Conservation (phyloP, 2,329 filamentous ascomycete genomes). For the Diaporthe caulivora region DNA sequence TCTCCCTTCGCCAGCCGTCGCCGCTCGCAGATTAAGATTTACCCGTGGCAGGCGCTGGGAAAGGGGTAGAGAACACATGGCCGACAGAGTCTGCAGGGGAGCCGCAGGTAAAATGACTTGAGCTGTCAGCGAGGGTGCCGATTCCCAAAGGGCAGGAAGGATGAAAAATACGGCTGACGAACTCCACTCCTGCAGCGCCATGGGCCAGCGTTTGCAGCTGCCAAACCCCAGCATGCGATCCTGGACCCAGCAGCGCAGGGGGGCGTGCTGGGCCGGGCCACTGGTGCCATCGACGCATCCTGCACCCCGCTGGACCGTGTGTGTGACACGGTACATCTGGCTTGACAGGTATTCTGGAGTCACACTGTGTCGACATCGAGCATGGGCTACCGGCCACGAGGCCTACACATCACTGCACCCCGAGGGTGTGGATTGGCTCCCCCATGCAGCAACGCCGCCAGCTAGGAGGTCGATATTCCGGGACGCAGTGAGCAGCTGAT, state of each 20-base stretch:
- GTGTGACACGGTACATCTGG: slow-evolving; percentile 8
- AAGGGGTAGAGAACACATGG: slow-evolving; percentile 29
- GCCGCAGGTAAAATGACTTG: slow-evolving; percentile 31
- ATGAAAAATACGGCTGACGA: slow-evolving; percentile 30
- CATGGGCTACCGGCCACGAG: slow-evolving; percentile 23
- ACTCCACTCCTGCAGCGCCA: slow-evolving; percentile 22
- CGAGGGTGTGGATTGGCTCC: slow-evolving; percentile 28
- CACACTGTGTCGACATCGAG: slow-evolving; percentile 25
- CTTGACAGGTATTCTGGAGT: neutral
- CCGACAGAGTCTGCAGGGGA: slow-evolving; percentile 24
- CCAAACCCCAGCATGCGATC: slow-evolving; percentile 28
- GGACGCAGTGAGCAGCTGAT: slow-evolving; percentile 26
- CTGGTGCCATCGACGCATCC: slow-evolving; percentile 26
- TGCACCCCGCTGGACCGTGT: slow-evolving; percentile 33
- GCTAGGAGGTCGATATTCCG: slow-evolving; percentile 22
- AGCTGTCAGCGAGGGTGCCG: slow-evolving; percentile 15
- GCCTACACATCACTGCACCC: slow-evolving; percentile 12
- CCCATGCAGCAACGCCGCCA: slow-evolving; percentile 20
- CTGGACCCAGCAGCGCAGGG: slow-evolving; percentile 31
- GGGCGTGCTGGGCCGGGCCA: slow-evolving; percentile 26
- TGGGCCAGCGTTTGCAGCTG: slow-evolving; percentile 27
- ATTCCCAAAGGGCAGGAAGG: slow-evolving; percentile 15
- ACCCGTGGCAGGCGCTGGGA: slow-evolving; percentile 28
- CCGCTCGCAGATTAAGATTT: slow-evolving; percentile 27
- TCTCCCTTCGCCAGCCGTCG: slow-evolving; percentile 3